Evolutionary conservation across 192 early-diverging fungal species (phyloP).

Genomic region (Coemansia sp.): DNA sequence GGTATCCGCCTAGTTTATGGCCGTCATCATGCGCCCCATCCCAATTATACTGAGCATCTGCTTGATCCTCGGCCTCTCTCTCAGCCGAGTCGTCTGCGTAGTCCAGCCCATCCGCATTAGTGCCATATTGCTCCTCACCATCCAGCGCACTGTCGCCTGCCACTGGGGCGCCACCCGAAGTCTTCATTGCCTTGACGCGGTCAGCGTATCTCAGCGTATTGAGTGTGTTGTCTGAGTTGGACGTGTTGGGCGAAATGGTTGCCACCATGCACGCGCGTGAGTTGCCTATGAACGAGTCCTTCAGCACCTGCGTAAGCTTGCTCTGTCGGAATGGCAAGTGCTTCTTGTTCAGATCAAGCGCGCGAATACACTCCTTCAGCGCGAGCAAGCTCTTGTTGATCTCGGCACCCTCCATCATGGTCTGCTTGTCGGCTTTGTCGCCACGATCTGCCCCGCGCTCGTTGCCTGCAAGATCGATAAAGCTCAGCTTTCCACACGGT

Average conservation of each 20-base stretch:
- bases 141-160: constrained; percentile 43
- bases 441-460: constrained; percentile 97
- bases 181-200: constrained; percentile 60
- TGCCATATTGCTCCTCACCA: constrained; percentile 35
- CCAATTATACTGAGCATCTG: constrained; percentile 9
- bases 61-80: constrained; percentile 23
- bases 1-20: constrained; percentile 2
- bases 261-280: constrained; percentile 99
- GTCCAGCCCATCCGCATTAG: constrained; percentile 22
- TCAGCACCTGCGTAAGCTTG: constrained; percentile 96
- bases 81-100: constrained; percentile 54
- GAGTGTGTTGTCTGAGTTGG: constrained; percentile 93
- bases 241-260: constrained; percentile 92
- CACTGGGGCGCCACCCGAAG: constrained; percentile 23
- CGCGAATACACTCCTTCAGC: constrained; percentile 97
- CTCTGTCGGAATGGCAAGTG: constrained; percentile 97
- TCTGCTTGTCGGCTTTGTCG: constrained; percentile 83
- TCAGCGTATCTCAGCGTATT: constrained; percentile 98
- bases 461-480: constrained; percentile 97
- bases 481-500: constrained; percentile 85
- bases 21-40: neutral
- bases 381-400: constrained; percentile 99
- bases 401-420: constrained; percentile 98
- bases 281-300: constrained; percentile 98
- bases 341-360: constrained; percentile 89